Conservation (phyloP, 148 eudicot species). For the Tetragonia tetragonoides region DNA sequence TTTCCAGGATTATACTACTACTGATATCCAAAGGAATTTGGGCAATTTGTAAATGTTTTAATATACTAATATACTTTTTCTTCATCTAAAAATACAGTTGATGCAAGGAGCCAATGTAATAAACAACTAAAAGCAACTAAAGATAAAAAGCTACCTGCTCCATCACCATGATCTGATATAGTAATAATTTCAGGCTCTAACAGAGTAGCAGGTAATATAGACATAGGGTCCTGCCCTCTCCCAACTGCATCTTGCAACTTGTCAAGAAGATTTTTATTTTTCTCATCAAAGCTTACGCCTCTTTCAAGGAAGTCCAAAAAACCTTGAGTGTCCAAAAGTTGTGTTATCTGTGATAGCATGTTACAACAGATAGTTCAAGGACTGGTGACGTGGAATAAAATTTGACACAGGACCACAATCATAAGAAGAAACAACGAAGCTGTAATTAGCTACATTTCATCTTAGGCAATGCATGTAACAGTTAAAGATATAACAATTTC, state of each 20-base stretch:
- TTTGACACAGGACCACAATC: not conserved
- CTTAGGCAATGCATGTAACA: not conserved
- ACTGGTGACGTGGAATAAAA: not conserved
- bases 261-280: slow-evolving; percentile 77
- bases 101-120: not conserved
- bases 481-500: not conserved
- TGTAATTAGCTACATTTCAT: not conserved
- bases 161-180: slow-evolving; percentile 63
- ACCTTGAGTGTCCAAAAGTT: slow-evolving; percentile 94
- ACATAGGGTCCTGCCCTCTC: slow-evolving; percentile 87
- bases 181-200: slow-evolving; percentile 83
- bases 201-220: slow-evolving; percentile 62
- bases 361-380: slow-evolving; percentile 3
- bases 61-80: no score
- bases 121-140: not conserved
- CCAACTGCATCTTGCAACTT: slow-evolving; percentile 98
- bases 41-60: no score
- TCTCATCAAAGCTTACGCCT: slow-evolving; percentile 72
- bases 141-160: slow-evolving; percentile 41
- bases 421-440: not conserved
- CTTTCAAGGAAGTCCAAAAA: slow-evolving; percentile 94
- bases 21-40: no score
- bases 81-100: no score
- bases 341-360: slow-evolving; percentile 59
- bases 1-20: no score